Percentiles rank a stretch among this genome's conserved stretches.
Evolutionary conservation across 2,329 filamentous ascomycete genomes (phyloP).

Genomic region (Gyromitra esculenta): DNA sequence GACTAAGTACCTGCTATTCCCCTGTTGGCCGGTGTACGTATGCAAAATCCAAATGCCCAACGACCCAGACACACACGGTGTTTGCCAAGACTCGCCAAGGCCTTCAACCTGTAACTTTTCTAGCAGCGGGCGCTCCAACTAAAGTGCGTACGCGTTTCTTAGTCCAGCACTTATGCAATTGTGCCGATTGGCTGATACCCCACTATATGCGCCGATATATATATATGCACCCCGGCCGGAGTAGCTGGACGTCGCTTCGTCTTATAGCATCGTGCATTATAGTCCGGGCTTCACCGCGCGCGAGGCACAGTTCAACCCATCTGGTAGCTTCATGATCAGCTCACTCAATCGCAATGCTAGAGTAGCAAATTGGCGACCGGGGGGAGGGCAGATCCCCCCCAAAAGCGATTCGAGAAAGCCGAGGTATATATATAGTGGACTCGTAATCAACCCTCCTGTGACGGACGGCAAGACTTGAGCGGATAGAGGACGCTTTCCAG

Average conservation of each 20-base stretch:
- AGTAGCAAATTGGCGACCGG: not conserved
- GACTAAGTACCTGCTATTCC: not conserved
- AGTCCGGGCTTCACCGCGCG: not conserved
- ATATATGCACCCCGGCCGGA: not conserved
- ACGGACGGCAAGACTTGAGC: not conserved
- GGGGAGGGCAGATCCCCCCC: too few species aligned
- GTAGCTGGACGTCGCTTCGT: not conserved
- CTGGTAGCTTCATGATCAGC: not conserved
- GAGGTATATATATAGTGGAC: not conserved
- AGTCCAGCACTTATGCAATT: slow-evolving; percentile 13
- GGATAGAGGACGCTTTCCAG: not conserved
- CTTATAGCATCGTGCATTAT: not conserved
- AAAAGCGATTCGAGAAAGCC: not conserved
- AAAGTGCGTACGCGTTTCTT: slow-evolving; percentile 35
- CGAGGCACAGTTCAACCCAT: not conserved
- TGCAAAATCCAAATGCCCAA: not conserved
- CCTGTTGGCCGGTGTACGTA: slow-evolving; percentile 20
- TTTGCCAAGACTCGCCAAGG: slow-evolving; percentile 17
- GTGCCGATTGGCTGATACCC: slow-evolving; percentile 16
- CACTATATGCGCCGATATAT: slow-evolving; percentile 1
- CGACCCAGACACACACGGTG: not conserved
- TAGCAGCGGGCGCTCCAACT: slow-evolving; percentile 16
- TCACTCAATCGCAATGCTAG: not conserved
- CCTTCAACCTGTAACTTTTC: slow-evolving; percentile 2
- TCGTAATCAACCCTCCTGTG: slow-evolving; percentile 4